Evolutionary conservation across 257 asterid species (phyloP).

Genomic region (Sherardia arvensis): DNA sequence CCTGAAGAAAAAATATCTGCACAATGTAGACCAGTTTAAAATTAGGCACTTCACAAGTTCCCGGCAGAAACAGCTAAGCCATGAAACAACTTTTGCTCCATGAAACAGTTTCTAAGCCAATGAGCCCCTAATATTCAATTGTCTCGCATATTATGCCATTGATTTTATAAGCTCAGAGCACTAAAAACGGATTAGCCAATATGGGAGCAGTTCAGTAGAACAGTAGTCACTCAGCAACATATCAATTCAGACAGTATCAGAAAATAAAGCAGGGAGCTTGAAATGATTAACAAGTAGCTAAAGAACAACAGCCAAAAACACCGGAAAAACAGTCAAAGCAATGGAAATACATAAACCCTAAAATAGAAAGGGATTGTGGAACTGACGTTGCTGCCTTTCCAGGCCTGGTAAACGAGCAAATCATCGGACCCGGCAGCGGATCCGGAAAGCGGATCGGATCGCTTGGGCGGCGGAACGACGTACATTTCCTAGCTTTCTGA

Average conservation of each 20-base stretch:
- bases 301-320: background rate
- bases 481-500: conserved; percentile 34
- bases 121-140: background rate
- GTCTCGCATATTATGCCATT: background rate
- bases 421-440: conserved; percentile 54
- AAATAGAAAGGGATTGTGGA: background rate
- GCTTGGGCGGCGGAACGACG: conserved; percentile 79
- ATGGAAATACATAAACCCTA: background rate
- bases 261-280: background rate
- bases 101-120: too few relatives aligned
- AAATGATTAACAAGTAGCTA: background rate
- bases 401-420: conserved; percentile 66
- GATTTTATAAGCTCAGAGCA: background rate
- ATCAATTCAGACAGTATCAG: background rate
- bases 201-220: too few relatives aligned
- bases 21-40: conserved; percentile 15
- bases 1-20: conserved; percentile 81
- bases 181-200: too few relatives aligned
- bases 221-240: background rate
- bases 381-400: conserved; percentile 98
- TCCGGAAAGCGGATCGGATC: conserved; percentile 70
- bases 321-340: background rate
- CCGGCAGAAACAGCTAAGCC: too few relatives aligned
- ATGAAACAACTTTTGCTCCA: background rate
- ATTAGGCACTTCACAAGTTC: conserved; percentile 5